Conservation (phyloP, 768 basidiomycete species). For the Phylloporus arenicola region DNA sequence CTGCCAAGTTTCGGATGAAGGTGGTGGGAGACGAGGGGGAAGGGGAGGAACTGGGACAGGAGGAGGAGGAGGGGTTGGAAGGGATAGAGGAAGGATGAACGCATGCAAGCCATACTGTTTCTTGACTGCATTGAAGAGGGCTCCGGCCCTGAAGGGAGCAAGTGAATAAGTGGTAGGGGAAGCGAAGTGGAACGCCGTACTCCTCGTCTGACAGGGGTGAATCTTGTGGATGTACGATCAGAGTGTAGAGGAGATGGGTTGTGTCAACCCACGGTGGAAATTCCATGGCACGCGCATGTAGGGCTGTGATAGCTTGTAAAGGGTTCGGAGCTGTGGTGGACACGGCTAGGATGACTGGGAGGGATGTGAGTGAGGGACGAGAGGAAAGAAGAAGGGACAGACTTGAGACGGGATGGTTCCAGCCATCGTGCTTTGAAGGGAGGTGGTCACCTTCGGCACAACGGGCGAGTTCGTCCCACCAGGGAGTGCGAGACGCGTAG, state of each 20-base stretch:
- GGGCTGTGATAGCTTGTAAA: conserved; percentile 66
- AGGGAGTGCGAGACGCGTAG: conserved; percentile 52
- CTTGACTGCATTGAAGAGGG: conserved; percentile 82
- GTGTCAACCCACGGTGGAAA: conserved; percentile 81
- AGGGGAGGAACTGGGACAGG: conserved; percentile 63
- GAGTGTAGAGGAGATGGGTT: conserved; percentile 62
- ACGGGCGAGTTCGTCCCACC: conserved; percentile 82
- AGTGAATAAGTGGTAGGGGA: conserved; percentile 6
- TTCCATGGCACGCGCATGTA: conserved; percentile 62
- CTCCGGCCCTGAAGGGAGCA: conserved; percentile 51
- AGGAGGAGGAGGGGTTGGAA: conserved; percentile 59
- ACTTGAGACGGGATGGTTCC: conserved; percentile 87
- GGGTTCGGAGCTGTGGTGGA: conserved; percentile 82
- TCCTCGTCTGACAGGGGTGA: conserved; percentile 74
- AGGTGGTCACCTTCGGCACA: conserved; percentile 75
- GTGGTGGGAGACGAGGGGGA: conserved; percentile 62
- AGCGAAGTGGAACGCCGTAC: conserved; percentile 41
- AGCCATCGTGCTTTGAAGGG: conserved; percentile 67
- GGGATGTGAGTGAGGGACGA: conserved; percentile 8
- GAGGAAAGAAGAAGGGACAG: conserved; percentile 28
- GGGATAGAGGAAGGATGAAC: conserved; percentile 58
- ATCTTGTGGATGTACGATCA: conserved; percentile 69
- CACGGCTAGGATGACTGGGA: conserved; percentile 70
- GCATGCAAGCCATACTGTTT: conserved; percentile 79
- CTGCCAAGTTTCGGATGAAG: conserved; percentile 23